These are phyloP conservation scores for Millerozyma miso DNA, from an alignment of 805 yeast genomes.

Conservation along the genomic window DNA sequence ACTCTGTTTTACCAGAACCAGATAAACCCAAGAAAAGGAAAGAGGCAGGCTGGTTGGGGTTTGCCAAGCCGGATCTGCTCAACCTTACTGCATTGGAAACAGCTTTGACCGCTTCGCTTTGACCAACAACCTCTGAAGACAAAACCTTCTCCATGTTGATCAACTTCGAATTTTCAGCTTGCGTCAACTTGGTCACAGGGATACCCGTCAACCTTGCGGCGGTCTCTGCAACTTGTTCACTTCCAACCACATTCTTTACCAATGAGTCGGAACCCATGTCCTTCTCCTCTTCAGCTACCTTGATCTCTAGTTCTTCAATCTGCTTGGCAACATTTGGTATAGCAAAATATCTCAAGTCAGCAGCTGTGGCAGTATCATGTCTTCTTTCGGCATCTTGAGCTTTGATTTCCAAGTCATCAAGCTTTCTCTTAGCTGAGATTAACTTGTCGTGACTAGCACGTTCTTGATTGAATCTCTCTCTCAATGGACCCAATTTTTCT, in stretches of 20 bases:
- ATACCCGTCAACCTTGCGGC: constrained; percentile 96
- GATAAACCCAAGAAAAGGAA: constrained; percentile 92
- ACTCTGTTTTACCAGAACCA: constrained; percentile 97
- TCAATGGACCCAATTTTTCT: constrained; percentile 79
- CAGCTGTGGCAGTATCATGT: constrained; percentile 89
- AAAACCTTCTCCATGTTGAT: constrained; percentile 91
- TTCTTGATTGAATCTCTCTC: constrained; percentile 82
- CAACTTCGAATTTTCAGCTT: constrained; percentile 90
- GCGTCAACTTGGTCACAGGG: constrained; percentile 90
- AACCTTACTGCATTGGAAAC: constrained; percentile 93
- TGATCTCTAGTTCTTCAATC: constrained; percentile 68
- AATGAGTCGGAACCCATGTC: constrained; percentile 57
- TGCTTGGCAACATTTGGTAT: constrained; percentile 85
- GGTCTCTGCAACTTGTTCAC: constrained; percentile 92
- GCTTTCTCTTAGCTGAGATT: constrained; percentile 80
- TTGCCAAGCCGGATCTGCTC: constrained; percentile 89
- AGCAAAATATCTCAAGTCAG: constrained; percentile 95
- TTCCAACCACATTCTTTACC: constrained; percentile 85
- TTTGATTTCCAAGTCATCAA: constrained; percentile 89
- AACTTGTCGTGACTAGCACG: constrained; percentile 88
- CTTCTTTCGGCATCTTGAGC: constrained; percentile 97
- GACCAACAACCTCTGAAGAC: constrained; percentile 86
- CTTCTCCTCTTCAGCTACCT: constrained; percentile 80
- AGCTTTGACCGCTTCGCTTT: constrained; percentile 91
- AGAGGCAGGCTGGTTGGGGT: constrained; percentile 95